Evolutionary conservation across 768 basidiomycete genomes (phyloP), one percentile per base, ranked within the genome.

Genomic region (Tricholoma matsutake): DNA sequence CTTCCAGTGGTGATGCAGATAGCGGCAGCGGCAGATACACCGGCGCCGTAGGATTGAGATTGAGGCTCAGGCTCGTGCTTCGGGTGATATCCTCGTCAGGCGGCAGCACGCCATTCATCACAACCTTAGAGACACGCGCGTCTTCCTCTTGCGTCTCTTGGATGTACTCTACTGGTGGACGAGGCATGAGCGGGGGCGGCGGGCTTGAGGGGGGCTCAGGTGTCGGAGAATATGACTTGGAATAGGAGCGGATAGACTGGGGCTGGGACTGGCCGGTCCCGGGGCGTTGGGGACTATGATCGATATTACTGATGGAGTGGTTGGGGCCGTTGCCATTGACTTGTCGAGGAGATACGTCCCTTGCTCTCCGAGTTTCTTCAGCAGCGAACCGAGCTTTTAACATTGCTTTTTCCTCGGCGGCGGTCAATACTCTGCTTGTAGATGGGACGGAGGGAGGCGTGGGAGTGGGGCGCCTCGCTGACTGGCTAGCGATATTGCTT

Each of bases 111-210:
- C 69, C 75, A 57, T 74, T 77, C 56, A 72, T 68, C 32, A 76
- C 77, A 47, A 73, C 70, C 51, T 73, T 72, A 34, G 81, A 81
- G 10, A 85, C 78, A 14, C 88, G 81, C 14, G 81, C 75, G 64
- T 93, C 89, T 65, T 87, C 90, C 65, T 87, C 87, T 62, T 83
- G 86, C 16, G 91, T 93, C 75, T 93, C 88, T 63, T 88, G 84
- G 62, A 94, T 91, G 69, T 93, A 93, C 58, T 89, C 87, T 6
- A 71, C 84, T 8, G 91, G 92, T 1, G 91, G 92, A 55, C 87
- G 85, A 2, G 91, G 92, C 78, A 82, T 76, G 62, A 93, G 75
- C 7, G 91, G 90, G 1, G 91, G 90, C 0, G 91, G 90, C 0
- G 89, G 91, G 0, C 81, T 72, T 0, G 78, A 76, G 28, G 51